phyloP scores from a whole-genome alignment of 257 asterid species.

The Ocimum tenuiflorum region DNA sequence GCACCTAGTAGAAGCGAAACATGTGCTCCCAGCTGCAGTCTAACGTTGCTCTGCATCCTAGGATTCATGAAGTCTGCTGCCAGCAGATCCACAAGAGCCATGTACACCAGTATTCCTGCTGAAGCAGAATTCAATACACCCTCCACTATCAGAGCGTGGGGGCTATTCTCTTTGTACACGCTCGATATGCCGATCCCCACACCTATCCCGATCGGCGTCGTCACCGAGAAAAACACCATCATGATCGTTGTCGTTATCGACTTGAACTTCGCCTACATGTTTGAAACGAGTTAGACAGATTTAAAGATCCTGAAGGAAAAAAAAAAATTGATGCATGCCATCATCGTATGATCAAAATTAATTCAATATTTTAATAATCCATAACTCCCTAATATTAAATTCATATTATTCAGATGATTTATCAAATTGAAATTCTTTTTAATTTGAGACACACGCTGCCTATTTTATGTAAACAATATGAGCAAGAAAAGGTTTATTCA shows the following conservation, averaged over 20 bases:
- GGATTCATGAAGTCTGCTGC: conserved; percentile 63
- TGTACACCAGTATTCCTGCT: conserved; percentile 53
- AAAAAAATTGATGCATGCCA: too few relatives aligned
- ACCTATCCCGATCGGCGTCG: conserved; percentile 51
- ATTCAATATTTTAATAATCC: too few relatives aligned
- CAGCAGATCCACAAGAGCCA: conserved; percentile 55
- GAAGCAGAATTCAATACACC: conserved; percentile 50
- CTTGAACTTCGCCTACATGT: conserved; percentile 44
- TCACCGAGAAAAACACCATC: conserved; percentile 51
- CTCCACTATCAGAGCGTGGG: conserved; percentile 33
- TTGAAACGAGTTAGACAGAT: too few relatives aligned
- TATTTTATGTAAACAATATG: too few relatives aligned
- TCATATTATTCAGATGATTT: too few relatives aligned
- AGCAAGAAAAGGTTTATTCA: too few relatives aligned
- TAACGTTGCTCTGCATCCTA: conserved; percentile 44
- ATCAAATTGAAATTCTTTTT: too few relatives aligned
- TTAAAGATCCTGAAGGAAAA: too few relatives aligned
- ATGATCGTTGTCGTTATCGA: conserved; percentile 38
- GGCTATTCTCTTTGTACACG: conserved; percentile 37
- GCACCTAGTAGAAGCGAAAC: conserved; percentile 50
- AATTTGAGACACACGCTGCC: too few relatives aligned
- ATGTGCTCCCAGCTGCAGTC: conserved; percentile 51
- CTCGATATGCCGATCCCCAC: conserved; percentile 50
- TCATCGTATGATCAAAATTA: too few relatives aligned
- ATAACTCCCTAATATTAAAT: too few relatives aligned